Base-by-base conservation (phyloP, 257 asterid species). In the Ilex asprella region DNA sequence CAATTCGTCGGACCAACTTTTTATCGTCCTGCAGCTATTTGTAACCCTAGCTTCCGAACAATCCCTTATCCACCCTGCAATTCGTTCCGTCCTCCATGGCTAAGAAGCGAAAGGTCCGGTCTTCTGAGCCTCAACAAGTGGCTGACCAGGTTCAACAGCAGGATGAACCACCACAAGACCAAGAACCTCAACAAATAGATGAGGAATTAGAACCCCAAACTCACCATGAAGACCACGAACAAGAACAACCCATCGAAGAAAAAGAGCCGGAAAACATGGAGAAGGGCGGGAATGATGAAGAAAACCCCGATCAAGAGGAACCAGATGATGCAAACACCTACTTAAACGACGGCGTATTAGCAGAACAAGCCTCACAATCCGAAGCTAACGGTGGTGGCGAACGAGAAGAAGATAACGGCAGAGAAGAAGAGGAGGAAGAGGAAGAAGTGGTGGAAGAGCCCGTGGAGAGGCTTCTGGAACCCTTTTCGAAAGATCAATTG, bases 401-500 rank as follows among this genome's bases (percentile, higher is more conserved):
- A 35, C 5, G 8, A 3, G 41, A 35, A 35, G 41, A 35, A 35
- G 41, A 35, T 3, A 35, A 30, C 29, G 75, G 59, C 44, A 67
- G 61, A 55, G 85, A 61, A 49, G 64, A 54, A 67, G 27, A 63
- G 55, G 79, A 32, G 52, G 69, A 66, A 31, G 78, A 35, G 2
- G 83, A 60, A 3, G 87, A 76, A 10, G 93, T 84, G 31, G 96
- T 86, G 44, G 95, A 83, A 55, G 97, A 86, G 68, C 82, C 96
- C 1, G 44, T 92, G 16, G 96, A 92, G 82, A 89, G 78, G 74
- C 84, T 92, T 3, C 85, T 92, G 0, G 99, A 92, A 47, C 99
- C 99, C 0, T 92, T 92, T 27, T 77, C 96, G 0, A 92, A 89
- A 60, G 97, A 92, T 65, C 99, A 89, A 66, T 61, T 89, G n/a